Evolutionary conservation across 805 yeast genomes (phyloP).

Genomic region (Cyberlindnera samutprakarnensis): DNA sequence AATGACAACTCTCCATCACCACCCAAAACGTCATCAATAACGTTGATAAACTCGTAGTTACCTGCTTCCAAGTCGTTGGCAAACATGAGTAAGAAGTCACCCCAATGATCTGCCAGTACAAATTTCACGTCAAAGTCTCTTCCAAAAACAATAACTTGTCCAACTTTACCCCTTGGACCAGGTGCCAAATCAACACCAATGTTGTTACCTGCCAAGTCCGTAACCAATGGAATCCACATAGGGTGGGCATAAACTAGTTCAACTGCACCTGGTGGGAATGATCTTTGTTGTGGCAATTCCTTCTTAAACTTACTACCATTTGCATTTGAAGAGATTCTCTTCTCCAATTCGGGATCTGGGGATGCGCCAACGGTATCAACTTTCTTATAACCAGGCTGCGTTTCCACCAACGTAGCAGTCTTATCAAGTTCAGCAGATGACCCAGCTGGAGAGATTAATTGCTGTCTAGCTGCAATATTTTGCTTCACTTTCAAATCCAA

Average conservation of each 20-base stretch:
- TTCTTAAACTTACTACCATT: conserved; percentile 29
- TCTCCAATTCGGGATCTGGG: conserved; percentile 17
- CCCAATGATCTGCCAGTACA: conserved; percentile 83
- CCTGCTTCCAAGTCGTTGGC: conserved; percentile 87
- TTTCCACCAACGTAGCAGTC: conserved; percentile 19
- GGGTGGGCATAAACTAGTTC: conserved; percentile 81
- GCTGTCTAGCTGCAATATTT: conserved; percentile 12
- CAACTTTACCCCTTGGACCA: conserved; percentile 71
- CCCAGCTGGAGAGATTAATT: conserved; percentile 20
- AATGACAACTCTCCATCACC: conserved; percentile 71
- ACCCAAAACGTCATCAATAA: conserved; percentile 59
- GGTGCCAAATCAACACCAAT: conserved; percentile 86
- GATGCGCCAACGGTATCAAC: conserved; percentile 5
- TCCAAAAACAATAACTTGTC: conserved; percentile 90
- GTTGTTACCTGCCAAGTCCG: conserved; percentile 87
- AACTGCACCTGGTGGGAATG: conserved; percentile 71
- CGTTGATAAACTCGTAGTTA: conserved; percentile 61
- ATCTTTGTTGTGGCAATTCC: conserved; percentile 45
- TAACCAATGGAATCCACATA: conserved; percentile 85
- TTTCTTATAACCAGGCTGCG: conserved; percentile 23
- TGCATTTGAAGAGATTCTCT: conserved; percentile 14
- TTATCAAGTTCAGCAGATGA: conserved; percentile 14
- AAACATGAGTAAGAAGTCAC: conserved; percentile 73
- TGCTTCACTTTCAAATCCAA: conserved; percentile 19
- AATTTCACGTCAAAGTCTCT: conserved; percentile 89